A percentile compares a stretch with the other conserved stretches of the same genome.
Conservation (phyloP, 2,329 filamentous ascomycete genomes). For the Tolypocladium ovalisporum region DNA sequence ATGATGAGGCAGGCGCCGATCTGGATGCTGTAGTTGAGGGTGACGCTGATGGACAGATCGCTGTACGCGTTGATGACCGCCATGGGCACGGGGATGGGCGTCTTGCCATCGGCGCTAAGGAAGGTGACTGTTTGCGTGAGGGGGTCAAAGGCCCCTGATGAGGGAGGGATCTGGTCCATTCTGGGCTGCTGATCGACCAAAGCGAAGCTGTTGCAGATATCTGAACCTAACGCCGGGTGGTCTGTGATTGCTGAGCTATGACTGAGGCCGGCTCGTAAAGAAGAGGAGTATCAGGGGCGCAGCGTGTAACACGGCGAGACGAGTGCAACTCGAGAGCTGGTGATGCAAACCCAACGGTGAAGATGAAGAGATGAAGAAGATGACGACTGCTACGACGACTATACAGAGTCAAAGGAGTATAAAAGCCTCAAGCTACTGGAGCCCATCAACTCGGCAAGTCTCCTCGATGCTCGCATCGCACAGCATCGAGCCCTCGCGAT, state of each 20-base stretch:
- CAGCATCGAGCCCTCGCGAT: not conserved
- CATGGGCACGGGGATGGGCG: conserved; percentile 20
- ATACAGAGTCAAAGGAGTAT: not conserved
- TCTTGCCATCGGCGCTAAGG: conserved; percentile 18
- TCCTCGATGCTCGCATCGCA: not conserved
- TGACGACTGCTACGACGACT: too few species aligned
- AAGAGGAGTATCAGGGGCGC: not conserved
- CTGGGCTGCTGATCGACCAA: conserved; percentile 4
- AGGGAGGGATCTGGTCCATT: not conserved
- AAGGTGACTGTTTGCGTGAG: conserved; percentile 24
- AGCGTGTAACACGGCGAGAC: conserved; percentile 3
- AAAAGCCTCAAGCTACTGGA: not conserved
- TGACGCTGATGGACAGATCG: conserved; percentile 20
- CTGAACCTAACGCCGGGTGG: too few species aligned
- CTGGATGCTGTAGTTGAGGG: conserved; percentile 59
- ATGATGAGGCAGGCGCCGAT: conserved; percentile 58
- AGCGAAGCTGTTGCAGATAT: not conserved
- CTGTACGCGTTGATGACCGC: conserved; percentile 19
- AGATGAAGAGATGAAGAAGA: not conserved
- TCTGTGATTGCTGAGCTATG: not conserved
- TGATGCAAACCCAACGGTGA: too few species aligned
- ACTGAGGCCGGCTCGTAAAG: not conserved
- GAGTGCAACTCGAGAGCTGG: not conserved
- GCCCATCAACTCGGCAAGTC: not conserved
- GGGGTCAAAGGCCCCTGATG: conserved; percentile 17